Conservation (phyloP, 768 basidiomycete genomes). For the Mycena sanguinolenta region DNA sequence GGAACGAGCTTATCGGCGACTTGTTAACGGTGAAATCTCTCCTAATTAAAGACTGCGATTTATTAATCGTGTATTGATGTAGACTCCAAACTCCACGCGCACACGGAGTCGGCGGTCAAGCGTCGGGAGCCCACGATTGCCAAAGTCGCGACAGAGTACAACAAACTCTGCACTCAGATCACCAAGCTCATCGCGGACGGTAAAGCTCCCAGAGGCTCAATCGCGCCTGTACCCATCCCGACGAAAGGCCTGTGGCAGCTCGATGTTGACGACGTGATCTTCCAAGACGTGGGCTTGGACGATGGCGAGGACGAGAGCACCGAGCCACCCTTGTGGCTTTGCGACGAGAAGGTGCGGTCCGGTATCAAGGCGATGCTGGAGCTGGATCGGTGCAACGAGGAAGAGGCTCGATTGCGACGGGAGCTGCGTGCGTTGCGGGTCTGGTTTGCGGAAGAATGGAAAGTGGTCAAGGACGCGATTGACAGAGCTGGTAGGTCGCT, state of each 20-base stretch:
- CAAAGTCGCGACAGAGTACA: constrained; percentile 36
- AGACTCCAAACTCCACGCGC: too few relatives aligned
- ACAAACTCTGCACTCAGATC: constrained; percentile 38
- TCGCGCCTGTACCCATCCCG: constrained; percentile 36
- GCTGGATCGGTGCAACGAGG: too few relatives aligned
- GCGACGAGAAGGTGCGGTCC: too few relatives aligned
- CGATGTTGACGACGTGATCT: constrained; percentile 48
- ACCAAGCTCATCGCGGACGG: constrained; percentile 31
- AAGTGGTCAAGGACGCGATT: too few relatives aligned
- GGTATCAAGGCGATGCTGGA: too few relatives aligned
- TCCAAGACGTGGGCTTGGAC: constrained; percentile 46
- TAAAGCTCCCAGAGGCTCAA: constrained; percentile 35
- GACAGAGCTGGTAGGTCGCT: too few relatives aligned
- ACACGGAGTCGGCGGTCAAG: not conserved
- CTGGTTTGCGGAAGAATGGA: too few relatives aligned
- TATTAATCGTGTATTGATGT: too few relatives aligned
- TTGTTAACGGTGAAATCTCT: not conserved
- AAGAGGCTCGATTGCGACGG: too few relatives aligned
- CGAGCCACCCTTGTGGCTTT: too few relatives aligned
- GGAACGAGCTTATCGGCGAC: not conserved
- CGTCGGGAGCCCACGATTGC: constrained; percentile 36
- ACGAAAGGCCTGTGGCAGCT: constrained; percentile 40
- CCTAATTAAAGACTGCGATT: too few relatives aligned
- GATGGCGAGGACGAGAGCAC: constrained; percentile 17
- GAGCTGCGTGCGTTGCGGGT: too few relatives aligned